phyloP scores from a whole-genome alignment of 257 asterid genomes.

The Salvia rosmarinus region DNA sequence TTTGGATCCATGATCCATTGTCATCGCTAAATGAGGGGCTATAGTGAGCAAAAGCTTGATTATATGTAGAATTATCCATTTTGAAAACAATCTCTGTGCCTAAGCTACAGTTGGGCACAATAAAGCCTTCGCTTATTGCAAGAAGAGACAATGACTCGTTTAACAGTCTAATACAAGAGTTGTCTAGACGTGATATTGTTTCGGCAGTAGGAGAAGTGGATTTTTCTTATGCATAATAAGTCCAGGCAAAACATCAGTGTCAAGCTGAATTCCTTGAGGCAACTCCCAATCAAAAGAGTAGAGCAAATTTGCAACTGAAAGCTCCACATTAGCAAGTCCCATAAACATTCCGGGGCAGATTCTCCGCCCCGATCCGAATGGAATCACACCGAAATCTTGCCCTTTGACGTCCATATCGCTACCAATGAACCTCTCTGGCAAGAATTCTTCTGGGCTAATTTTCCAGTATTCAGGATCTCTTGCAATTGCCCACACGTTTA shows the following conservation, averaged over 20 bases:
- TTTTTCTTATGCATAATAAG: not conserved
- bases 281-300: slow-evolving; percentile 15
- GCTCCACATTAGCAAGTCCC: slow-evolving; percentile 20
- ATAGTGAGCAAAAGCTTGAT: too few species aligned
- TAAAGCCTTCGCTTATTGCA: too few species aligned
- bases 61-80: too few species aligned
- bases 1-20: too few species aligned
- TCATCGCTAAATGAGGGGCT: too few species aligned
- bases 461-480: slow-evolving; percentile 19
- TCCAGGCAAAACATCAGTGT: not conserved
- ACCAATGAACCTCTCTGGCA: not conserved
- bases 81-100: too few species aligned
- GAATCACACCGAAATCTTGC: slow-evolving; percentile 4
- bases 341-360: slow-evolving; percentile 17
- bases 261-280: not conserved
- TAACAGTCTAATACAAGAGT: too few species aligned
- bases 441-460: not conserved
- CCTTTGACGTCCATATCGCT: not conserved
- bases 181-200: not conserved
- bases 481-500: slow-evolving; percentile 1
- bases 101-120: too few species aligned
- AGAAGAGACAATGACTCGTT: too few species aligned
- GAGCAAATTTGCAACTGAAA: slow-evolving; percentile 5
- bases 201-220: not conserved
- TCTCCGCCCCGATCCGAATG: slow-evolving; percentile 15